Evolutionary conservation across 192 early-diverging fungal species (phyloP).

Genomic region (Coemansia sp.): DNA sequence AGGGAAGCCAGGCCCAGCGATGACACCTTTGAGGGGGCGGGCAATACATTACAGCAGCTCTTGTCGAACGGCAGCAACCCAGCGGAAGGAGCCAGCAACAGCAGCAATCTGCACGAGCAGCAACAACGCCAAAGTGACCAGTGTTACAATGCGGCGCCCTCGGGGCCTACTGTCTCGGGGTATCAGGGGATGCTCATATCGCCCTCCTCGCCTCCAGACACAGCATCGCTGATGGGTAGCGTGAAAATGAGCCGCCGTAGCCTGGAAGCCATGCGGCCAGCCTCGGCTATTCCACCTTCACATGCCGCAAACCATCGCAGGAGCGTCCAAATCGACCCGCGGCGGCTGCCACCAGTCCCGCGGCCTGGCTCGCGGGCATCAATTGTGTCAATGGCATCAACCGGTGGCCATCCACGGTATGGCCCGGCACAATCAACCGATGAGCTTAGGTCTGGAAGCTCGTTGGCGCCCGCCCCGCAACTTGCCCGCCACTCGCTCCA

Average conservation of each 20-base stretch:
- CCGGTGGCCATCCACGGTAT: slow-evolving; percentile 5
- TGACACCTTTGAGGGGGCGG: slow-evolving; percentile 35
- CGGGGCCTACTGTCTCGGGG: not conserved
- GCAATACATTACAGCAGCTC: slow-evolving; percentile 43
- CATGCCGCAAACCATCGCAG: slow-evolving; percentile 11
- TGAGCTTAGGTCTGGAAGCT: not conserved
- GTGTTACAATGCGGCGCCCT: slow-evolving; percentile 1
- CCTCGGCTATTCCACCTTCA: slow-evolving; percentile 4
- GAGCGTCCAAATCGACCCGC: slow-evolving; percentile 24
- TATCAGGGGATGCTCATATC: slow-evolving; percentile 12
- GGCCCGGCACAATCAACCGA: slow-evolving; percentile 1
- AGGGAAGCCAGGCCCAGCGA: slow-evolving; percentile 9
- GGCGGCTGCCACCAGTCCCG: slow-evolving; percentile 37
- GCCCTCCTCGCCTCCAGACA: slow-evolving; percentile 43
- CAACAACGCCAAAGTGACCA: slow-evolving; percentile 10
- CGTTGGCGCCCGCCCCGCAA: not conserved
- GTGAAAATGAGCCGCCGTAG: not conserved
- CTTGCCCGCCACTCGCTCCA: slow-evolving; percentile 10
- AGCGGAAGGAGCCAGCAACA: slow-evolving; percentile 10
- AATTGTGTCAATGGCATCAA: slow-evolving; percentile 15
- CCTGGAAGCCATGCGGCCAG: slow-evolving; percentile 5
- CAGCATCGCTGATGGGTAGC: not conserved
- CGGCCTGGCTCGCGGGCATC: slow-evolving; percentile 37
- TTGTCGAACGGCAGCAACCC: slow-evolving; percentile 50
- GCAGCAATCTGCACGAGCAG: not conserved